Evolutionary conservation across 2,329 filamentous ascomycete species (phyloP), one percentile per base, ranked within the genome.

Genomic region (Alternaria dauci): DNA sequence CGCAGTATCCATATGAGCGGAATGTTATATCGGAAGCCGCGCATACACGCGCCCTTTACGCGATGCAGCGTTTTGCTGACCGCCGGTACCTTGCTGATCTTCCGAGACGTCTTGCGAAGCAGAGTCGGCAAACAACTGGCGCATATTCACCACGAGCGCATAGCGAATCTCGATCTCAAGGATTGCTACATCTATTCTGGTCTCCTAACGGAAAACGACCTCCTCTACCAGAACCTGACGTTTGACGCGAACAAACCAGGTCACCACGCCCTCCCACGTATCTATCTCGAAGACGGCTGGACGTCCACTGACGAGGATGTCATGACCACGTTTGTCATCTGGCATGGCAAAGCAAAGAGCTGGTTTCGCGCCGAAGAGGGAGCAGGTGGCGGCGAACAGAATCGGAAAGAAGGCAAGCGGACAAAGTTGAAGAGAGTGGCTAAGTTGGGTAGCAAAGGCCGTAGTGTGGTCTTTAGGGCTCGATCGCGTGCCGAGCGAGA

Each of bases 111-210:
- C 0, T 74, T 89, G 39, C 83, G 88, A 30, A 82, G 80, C 55
- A 72, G 76, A 5, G 85, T 83, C 1, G 88, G 88, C 52, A 82
- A 83, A 58, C 82, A 85, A 62, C 76, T 89, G 1, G 79, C 83
- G 8, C 84, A 89, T 62, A 87, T 88, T 52, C 87, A 90, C 69
- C 86, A 89, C 67, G 84, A 88, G 68, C 84, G 86, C 39, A 84
- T 89, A 67, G 80, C 83, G 12, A 82, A 83, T 12, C 82, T 90
- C 34, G 84, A 88, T 59, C 81, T 91, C 16, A 81, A 81, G 32
- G 86, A 89, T 67, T 89, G 87, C 75, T 89, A 91, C 71, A 80
- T 91, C 54, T 90, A 91, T 76, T 86, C 85, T 3, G 88, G 88
- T 2, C 79, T 89, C 0, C 79, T 89, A 20, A 88, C 88, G 0